A percentile compares a stretch with the other conserved stretches of the same genome.
phyloP scores from a whole-genome alignment of 2,329 filamentous ascomycete species.

The Tolypocladium ovalisporum region DNA sequence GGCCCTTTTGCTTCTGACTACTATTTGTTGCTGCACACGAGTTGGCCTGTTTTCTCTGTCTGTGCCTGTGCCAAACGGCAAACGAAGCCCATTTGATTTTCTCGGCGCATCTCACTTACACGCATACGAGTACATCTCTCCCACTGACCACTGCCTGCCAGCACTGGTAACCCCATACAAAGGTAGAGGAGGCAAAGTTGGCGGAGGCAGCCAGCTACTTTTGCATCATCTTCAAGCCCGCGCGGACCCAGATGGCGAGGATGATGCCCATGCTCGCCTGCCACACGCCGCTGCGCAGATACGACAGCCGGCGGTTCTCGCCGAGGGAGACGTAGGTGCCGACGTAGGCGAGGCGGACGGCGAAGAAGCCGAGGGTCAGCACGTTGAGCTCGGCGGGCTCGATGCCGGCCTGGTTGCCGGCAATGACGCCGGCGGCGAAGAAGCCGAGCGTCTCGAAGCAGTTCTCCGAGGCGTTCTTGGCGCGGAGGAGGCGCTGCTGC shows the following conservation, averaged over 20 bases:
- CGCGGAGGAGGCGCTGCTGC: slow-evolving; percentile 43
- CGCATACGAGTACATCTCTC: not conserved
- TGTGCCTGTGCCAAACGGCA: not conserved
- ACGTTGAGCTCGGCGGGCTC: slow-evolving; percentile 24
- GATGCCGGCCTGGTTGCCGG: slow-evolving; percentile 33
- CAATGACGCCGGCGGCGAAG: slow-evolving; percentile 30
- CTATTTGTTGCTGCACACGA: not conserved
- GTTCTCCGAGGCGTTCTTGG: slow-evolving; percentile 37
- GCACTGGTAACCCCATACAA: not conserved
- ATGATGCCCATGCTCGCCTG: slow-evolving; percentile 19
- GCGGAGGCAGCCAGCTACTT: not conserved
- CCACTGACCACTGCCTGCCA: not conserved
- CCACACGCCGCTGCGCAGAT: slow-evolving; percentile 28
- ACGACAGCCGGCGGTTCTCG: slow-evolving; percentile 24
- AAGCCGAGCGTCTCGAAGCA: slow-evolving; percentile 32
- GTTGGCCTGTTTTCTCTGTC: no score
- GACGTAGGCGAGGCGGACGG: slow-evolving; percentile 28
- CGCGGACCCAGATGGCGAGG: slow-evolving; percentile 28
- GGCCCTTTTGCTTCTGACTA: not conserved
- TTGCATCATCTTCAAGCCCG: slow-evolving; percentile 17
- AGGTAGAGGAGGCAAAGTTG: not conserved
- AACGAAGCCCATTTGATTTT: not conserved
- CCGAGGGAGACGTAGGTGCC: slow-evolving; percentile 31
- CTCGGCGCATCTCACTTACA: not conserved
- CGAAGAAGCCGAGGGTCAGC: slow-evolving; percentile 27